phyloP scores from a whole-genome alignment of 495 filamentous ascomycete genomes.

The Hypomontagnella submonticulosa region DNA sequence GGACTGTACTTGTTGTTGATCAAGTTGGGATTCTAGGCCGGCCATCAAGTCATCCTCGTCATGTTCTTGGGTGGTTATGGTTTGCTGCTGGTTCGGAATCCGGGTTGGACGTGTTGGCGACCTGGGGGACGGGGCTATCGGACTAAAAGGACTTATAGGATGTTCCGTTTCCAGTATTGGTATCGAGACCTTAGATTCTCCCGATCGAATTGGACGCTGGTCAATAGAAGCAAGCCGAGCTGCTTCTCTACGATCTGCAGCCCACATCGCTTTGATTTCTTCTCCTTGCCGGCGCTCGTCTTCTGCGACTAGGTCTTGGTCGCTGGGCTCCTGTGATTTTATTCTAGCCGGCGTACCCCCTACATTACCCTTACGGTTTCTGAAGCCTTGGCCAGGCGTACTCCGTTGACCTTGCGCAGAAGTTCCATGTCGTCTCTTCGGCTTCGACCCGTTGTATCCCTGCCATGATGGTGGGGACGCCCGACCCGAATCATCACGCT shows the following conservation, averaged over 20 bases:
- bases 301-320: constrained; percentile 35
- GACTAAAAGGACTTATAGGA: constrained; percentile 3
- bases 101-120: constrained; percentile 2
- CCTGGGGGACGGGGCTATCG: background rate
- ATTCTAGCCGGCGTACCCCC: background rate
- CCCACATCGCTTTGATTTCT: constrained; percentile 49
- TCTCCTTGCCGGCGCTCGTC: constrained; percentile 45
- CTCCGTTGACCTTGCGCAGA: constrained; percentile 16
- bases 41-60: constrained; percentile 42
- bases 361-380: constrained; percentile 42
- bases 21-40: constrained; percentile 40
- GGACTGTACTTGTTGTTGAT: constrained; percentile 34
- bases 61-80: background rate
- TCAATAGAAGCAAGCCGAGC: constrained; percentile 31
- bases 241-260: constrained; percentile 39
- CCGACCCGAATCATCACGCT: constrained; percentile 3
- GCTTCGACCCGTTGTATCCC: background rate
- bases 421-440: constrained; percentile 14
- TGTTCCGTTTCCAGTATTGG: background rate
- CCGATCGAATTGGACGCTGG: constrained; percentile 1
- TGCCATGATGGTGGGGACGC: constrained; percentile 17
- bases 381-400: constrained; percentile 40
- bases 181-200: background rate
- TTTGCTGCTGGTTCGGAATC: constrained; percentile 2
- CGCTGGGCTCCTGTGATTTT: constrained; percentile 41